Base-by-base conservation (phyloP, 768 basidiomycete species). In the Leccinum subgranulosum region DNA sequence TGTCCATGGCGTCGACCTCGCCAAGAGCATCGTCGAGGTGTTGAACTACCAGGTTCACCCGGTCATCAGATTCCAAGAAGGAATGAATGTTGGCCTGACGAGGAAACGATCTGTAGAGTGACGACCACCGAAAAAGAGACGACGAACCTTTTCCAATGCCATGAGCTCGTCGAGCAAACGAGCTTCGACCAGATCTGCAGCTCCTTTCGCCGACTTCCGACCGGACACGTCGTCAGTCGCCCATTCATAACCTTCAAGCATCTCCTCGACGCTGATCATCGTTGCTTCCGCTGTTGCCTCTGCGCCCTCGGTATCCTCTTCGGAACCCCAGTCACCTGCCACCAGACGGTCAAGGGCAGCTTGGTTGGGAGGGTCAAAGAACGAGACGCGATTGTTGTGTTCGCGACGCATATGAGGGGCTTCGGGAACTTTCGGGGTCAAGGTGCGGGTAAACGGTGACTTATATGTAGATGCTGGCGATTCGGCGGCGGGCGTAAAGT, bases 241-340 rank as follows among this genome's bases (percentile, higher is more conserved):
- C 94, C 94, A 98, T 71, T 98, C 97, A 66, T 97, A 97, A 0
- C 97, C 95, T 66, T 99, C 97, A 25, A 99, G 79, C 93, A 99
- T 95, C 70, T 99, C 97, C 69, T 99, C 97, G 2, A 99, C 94
- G 71, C 86, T 97, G 6, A 88, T 77, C 74, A 99, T 80, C 4
- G 92, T 92, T 9, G 87, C 90, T 61, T 92, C 87, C 11, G 84
- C 81, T 55, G 82, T 85, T 64, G 92, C 90, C 53, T 88, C 88
- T 55, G 86, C 87, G 12, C 79, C 83, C 17, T 75, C 74, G 15
- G 82, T 81, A 9, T 74, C 76, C 28, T 84, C 85, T 25, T 81
- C 81, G 10, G 73, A 68, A 25, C 69, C 77, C 56, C 76, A 74
- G 33, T 70, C 69, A 3, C 72, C 74, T 29, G 78, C 78, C 15